phyloP scores from a whole-genome alignment of 2,329 filamentous ascomycete species.

The Didymella arachidicola region DNA sequence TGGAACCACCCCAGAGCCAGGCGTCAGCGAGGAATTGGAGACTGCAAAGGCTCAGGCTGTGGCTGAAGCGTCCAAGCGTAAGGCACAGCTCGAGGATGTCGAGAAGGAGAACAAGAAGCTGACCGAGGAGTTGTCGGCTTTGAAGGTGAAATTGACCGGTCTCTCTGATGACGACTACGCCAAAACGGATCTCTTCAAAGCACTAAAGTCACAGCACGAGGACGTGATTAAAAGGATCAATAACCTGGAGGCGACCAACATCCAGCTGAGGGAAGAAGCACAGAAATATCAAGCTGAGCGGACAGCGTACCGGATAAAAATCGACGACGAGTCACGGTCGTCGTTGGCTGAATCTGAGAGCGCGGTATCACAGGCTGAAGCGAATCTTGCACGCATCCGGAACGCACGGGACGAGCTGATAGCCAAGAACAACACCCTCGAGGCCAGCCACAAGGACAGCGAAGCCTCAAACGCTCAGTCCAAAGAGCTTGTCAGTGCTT shows the following conservation, averaged over 20 bases:
- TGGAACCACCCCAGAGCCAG: conserved; percentile 64
- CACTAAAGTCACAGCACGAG: conserved; percentile 87
- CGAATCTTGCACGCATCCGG: conserved; percentile 85
- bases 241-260: conserved; percentile 86
- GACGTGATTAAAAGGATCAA: conserved; percentile 93
- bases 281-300: conserved; percentile 86
- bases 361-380: conserved; percentile 80
- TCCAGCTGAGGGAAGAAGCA: conserved; percentile 82
- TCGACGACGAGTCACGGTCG: conserved; percentile 80
- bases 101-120: conserved; percentile 78
- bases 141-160: conserved; percentile 72
- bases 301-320: conserved; percentile 78
- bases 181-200: conserved; percentile 91
- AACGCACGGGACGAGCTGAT: conserved; percentile 84
- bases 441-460: conserved; percentile 79
- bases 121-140: conserved; percentile 78
- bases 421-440: conserved; percentile 81
- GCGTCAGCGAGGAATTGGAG: conserved; percentile 72
- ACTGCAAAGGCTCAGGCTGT: conserved; percentile 78
- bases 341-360: conserved; percentile 80
- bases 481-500: conserved; percentile 79
- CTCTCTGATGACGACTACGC: conserved; percentile 93
- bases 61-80: conserved; percentile 80
- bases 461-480: conserved; percentile 73
- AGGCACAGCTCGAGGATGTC: conserved; percentile 83